phyloP scores from a whole-genome alignment of 23 red algal species.

The Gracilaria domingensis region DNA sequence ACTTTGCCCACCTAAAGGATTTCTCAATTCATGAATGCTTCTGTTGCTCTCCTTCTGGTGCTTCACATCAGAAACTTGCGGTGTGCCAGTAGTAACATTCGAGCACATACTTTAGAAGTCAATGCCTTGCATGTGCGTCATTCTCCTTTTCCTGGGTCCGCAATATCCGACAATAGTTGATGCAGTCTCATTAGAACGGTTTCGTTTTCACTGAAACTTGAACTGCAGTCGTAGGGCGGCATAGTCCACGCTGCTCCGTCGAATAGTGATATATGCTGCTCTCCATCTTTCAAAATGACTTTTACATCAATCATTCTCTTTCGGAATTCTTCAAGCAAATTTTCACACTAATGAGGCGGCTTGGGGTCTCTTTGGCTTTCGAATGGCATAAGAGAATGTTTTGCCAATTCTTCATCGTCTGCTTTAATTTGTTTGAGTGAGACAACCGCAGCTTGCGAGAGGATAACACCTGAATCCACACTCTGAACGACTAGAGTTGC shows the following conservation, averaged over 20 bases:
- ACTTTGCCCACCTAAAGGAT: not conserved
- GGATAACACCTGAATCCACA: not conserved
- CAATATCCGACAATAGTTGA: conserved; percentile 16
- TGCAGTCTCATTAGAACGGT: conserved; percentile 22
- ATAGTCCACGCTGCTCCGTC: conserved; percentile 9
- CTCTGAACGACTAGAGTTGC: conserved; percentile 17
- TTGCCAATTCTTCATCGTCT: not conserved
- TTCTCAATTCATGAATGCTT: too few relatives aligned
- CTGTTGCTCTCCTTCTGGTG: too few relatives aligned
- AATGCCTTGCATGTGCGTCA: not conserved
- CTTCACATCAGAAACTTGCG: too few relatives aligned
- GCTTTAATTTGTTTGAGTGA: not conserved
- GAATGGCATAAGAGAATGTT: not conserved
- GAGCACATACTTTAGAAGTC: too few relatives aligned
- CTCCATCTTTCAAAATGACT: conserved; percentile 5
- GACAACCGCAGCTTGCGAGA: not conserved
- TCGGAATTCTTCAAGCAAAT: not conserved
- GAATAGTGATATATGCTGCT: conserved; percentile 19
- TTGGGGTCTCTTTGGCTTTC: not conserved
- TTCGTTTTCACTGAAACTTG: conserved; percentile 13
- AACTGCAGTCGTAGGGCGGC: conserved; percentile 17
- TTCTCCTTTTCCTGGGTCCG: not conserved
- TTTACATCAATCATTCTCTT: conserved; percentile 13
- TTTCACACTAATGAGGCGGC: not conserved
- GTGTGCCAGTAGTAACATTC: too few relatives aligned